Evolutionary conservation across 2,329 filamentous ascomycete genomes (phyloP).

Genomic region (Sporothrix variecibatus): DNA sequence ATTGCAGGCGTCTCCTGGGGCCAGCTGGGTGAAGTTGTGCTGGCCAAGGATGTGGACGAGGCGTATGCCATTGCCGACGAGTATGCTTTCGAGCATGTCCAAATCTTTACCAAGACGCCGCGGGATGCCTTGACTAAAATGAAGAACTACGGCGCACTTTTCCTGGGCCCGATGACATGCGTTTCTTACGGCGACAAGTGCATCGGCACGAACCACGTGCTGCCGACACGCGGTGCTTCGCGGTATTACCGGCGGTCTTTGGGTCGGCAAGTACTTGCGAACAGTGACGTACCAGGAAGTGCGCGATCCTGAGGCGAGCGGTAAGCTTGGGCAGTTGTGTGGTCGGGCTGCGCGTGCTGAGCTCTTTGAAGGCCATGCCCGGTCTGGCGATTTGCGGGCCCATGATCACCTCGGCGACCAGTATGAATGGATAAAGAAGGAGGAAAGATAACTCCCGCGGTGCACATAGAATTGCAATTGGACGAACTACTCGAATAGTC

Average conservation of each 20-base stretch:
- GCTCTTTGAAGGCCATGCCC: constrained; percentile 55
- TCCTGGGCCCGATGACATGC: constrained; percentile 54
- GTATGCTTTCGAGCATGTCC: constrained; percentile 54
- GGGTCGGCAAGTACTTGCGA: constrained; percentile 56
- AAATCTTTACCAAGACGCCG: constrained; percentile 50
- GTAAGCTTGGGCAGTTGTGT: constrained; percentile 51
- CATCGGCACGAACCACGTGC: constrained; percentile 57
- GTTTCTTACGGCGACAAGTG: constrained; percentile 58
- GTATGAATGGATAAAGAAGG: constrained; percentile 45
- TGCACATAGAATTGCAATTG: too few species aligned
- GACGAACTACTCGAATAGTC: neutral
- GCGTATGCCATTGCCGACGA: constrained; percentile 48
- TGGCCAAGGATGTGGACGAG: constrained; percentile 47
- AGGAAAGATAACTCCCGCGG: neutral
- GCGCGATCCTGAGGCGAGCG: constrained; percentile 45
- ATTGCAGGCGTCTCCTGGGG: constrained; percentile 49
- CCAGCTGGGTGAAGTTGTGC: constrained; percentile 48
- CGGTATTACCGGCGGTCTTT: constrained; percentile 54
- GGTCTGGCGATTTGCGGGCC: constrained; percentile 52
- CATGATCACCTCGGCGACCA: constrained; percentile 45
- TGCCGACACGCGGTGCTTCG: constrained; percentile 51
- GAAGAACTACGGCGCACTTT: constrained; percentile 53
- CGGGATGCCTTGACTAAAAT: constrained; percentile 53
- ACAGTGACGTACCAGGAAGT: constrained; percentile 58
- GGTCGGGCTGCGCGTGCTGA: constrained; percentile 52